Evolutionary conservation across 306 rosid species (phyloP).

Genomic region (Cyamopsis tetragonoloba): DNA sequence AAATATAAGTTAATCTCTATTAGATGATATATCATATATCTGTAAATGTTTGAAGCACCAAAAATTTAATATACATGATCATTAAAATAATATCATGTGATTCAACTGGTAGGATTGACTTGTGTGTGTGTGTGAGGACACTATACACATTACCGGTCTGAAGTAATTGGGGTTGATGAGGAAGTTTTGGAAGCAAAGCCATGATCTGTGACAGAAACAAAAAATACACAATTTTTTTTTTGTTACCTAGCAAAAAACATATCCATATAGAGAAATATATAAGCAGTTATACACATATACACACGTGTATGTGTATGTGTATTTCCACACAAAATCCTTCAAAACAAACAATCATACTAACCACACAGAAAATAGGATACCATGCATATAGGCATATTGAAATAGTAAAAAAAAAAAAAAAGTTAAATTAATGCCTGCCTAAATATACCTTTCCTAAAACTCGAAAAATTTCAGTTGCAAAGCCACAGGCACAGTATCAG

Average conservation of each 20-base stretch:
- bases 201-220: constrained; percentile 58
- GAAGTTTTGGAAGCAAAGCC: constrained; percentile 75
- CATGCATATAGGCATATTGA: neutral
- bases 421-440: neutral
- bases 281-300: too few species aligned
- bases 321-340: too few species aligned
- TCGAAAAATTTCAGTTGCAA: neutral
- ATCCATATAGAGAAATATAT: neutral
- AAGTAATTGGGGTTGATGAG: constrained; percentile 84
- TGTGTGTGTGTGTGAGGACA: too few species aligned
- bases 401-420: neutral
- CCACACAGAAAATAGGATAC: neutral
- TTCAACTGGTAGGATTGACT: too few species aligned
- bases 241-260: neutral
- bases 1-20: too few species aligned
- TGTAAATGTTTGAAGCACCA: too few species aligned
- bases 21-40: too few species aligned
- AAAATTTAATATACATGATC: too few species aligned
- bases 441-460: constrained; percentile 2
- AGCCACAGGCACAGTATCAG: neutral
- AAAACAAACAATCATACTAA: neutral
- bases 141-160: constrained; percentile 73
- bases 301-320: too few species aligned
- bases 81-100: too few species aligned
- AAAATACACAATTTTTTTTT: neutral